A percentile compares a stretch with the other conserved stretches of the same genome.
phyloP scores from a whole-genome alignment of 164 flowering plant genomes.

The Magnolia sinica region DNA sequence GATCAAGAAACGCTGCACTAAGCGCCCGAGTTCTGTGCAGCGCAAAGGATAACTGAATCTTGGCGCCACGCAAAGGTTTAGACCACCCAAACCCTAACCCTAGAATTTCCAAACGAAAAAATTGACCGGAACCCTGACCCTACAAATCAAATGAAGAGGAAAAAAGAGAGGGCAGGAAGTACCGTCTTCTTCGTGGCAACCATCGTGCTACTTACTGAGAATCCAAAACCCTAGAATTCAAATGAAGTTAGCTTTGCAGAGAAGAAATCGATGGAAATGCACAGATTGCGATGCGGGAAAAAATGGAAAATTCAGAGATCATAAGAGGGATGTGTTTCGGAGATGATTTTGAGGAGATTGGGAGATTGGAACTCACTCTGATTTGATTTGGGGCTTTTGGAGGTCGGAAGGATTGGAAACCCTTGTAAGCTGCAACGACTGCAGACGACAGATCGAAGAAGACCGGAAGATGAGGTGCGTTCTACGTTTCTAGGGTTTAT shows the following conservation, averaged over 20 bases:
- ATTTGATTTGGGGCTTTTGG: neutral
- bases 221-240: slow-evolving; percentile 5
- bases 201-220: slow-evolving; percentile 16
- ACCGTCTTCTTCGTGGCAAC: slow-evolving; percentile 16
- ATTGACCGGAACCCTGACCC: too few species aligned
- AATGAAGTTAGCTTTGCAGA: neutral
- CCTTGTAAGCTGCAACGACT: neutral
- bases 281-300: neutral
- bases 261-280: neutral
- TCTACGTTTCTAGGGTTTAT: too few species aligned
- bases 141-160: neutral
- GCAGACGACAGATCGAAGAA: neutral
- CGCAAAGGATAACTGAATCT: too few species aligned
- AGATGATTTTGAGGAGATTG: too few species aligned
- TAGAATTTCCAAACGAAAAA: too few species aligned
- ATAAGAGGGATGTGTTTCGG: too few species aligned
- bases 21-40: too few species aligned
- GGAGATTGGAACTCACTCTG: neutral
- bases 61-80: too few species aligned
- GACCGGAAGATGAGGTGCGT: too few species aligned
- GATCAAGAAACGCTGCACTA: too few species aligned
- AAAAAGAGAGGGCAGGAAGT: neutral
- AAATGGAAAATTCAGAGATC: too few species aligned
- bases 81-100: too few species aligned
- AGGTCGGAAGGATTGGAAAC: slow-evolving; percentile 1